Evolutionary conservation across 345 rosid genomes (phyloP).

Genomic region (Balakata baccata): DNA sequence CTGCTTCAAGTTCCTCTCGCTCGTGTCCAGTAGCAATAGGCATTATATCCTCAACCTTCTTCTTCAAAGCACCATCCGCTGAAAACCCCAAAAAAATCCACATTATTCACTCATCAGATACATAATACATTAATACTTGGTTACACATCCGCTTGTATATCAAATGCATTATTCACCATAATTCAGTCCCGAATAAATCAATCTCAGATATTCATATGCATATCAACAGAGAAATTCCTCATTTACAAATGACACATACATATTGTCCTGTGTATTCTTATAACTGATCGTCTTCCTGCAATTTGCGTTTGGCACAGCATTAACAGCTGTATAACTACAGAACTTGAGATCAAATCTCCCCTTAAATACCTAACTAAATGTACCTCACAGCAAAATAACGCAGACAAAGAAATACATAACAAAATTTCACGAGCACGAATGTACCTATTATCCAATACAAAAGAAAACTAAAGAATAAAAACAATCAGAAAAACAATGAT

Average conservation of each 20-base stretch:
- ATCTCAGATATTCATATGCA: neutral
- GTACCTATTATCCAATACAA: neutral
- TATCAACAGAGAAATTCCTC: neutral
- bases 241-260: neutral
- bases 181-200: neutral
- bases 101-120: neutral
- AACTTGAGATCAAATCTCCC: neutral
- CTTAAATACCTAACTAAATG: neutral
- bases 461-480: neutral
- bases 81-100: conserved; percentile 16
- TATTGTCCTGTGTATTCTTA: neutral
- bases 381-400: neutral
- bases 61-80: conserved; percentile 49
- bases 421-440: neutral
- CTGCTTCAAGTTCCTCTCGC: conserved; percentile 79
- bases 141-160: neutral
- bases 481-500: neutral
- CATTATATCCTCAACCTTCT: conserved; percentile 67
- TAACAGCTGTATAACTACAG: neutral
- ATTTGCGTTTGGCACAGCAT: neutral
- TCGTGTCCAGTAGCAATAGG: conserved; percentile 95
- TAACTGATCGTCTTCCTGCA: neutral
- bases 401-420: neutral
- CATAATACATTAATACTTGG: neutral
- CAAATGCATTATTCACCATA: neutral